phyloP scores from a whole-genome alignment of 1,139 yeast species.

The Suhomyces terraborum region DNA sequence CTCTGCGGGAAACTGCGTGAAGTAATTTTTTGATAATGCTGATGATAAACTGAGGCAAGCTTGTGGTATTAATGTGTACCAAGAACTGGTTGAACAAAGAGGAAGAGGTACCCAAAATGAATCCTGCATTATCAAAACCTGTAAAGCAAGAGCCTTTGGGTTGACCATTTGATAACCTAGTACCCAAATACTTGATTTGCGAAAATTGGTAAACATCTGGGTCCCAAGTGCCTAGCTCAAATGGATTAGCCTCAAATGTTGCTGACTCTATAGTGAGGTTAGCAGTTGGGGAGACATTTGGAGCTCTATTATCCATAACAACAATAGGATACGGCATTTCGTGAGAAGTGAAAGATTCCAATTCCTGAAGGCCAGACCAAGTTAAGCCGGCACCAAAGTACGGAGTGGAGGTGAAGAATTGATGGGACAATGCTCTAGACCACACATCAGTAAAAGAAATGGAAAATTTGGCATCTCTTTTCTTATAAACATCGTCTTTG shows the following conservation, averaged over 20 bases:
- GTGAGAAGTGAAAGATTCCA: constrained; percentile 54
- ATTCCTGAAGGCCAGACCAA: constrained; percentile 61
- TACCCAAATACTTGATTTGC: constrained; percentile 71
- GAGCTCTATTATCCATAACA: constrained; percentile 77
- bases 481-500: constrained; percentile 54
- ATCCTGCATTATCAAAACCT: constrained; percentile 49
- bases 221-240: constrained; percentile 90
- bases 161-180: constrained; percentile 59
- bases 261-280: constrained; percentile 56
- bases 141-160: constrained; percentile 30
- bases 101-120: constrained; percentile 48
- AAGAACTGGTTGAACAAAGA: constrained; percentile 39
- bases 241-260: constrained; percentile 77
- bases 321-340: constrained; percentile 84
- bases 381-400: constrained; percentile 65
- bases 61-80: constrained; percentile 27
- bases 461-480: constrained; percentile 75
- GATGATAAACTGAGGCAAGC: constrained; percentile 21
- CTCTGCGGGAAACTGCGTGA: too few species aligned
- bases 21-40: constrained; percentile 20
- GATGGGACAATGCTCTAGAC: constrained; percentile 85
- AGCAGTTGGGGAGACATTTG: constrained; percentile 47
- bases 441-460: constrained; percentile 85
- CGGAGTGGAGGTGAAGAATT: constrained; percentile 60
- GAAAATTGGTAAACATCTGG: constrained; percentile 69